A percentile compares a stretch with the other conserved stretches of the same genome.
Evolutionary conservation across 768 basidiomycete species (phyloP).

Genomic region (Suillus paluster): DNA sequence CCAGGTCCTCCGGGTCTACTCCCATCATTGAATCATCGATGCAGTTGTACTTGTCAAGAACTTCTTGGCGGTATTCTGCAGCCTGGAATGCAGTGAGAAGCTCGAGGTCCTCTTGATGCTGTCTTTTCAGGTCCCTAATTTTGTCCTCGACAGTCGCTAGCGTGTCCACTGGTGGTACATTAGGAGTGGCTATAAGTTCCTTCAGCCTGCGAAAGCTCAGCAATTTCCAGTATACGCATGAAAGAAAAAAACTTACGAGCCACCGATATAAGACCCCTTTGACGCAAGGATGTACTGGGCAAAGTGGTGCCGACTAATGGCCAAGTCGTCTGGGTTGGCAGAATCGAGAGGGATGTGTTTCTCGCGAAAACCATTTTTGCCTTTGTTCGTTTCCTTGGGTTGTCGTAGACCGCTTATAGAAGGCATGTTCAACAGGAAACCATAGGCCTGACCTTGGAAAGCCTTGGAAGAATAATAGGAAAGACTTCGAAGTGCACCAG

Average conservation of each 20-base stretch:
- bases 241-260: slow-evolving; percentile 38
- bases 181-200: slow-evolving; percentile 22
- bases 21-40: slow-evolving; percentile 31
- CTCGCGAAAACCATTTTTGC: slow-evolving; percentile 31
- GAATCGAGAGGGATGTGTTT: slow-evolving; percentile 14
- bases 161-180: slow-evolving; percentile 25
- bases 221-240: background rate
- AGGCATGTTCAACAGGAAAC: slow-evolving; percentile 11
- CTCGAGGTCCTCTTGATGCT: slow-evolving; percentile 36
- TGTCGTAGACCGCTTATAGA: slow-evolving; percentile 13
- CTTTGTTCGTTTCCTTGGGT: slow-evolving; percentile 14
- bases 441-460: background rate
- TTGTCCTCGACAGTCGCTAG: slow-evolving; percentile 28
- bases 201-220: slow-evolving; percentile 26
- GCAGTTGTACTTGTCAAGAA: slow-evolving; percentile 29
- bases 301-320: slow-evolving; percentile 36
- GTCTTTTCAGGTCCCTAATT: slow-evolving; percentile 33
- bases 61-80: slow-evolving; percentile 37
- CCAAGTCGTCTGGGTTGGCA: slow-evolving; percentile 25
- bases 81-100: slow-evolving; percentile 34
- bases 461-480: background rate
- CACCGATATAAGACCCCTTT: slow-evolving; percentile 40
- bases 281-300: slow-evolving; percentile 46
- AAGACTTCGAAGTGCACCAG: background rate
- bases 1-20: slow-evolving; percentile 27